These are phyloP conservation scores for Auricularia cornea DNA, from an alignment of 768 basidiomycete species.

Conservation along the genomic window DNA sequence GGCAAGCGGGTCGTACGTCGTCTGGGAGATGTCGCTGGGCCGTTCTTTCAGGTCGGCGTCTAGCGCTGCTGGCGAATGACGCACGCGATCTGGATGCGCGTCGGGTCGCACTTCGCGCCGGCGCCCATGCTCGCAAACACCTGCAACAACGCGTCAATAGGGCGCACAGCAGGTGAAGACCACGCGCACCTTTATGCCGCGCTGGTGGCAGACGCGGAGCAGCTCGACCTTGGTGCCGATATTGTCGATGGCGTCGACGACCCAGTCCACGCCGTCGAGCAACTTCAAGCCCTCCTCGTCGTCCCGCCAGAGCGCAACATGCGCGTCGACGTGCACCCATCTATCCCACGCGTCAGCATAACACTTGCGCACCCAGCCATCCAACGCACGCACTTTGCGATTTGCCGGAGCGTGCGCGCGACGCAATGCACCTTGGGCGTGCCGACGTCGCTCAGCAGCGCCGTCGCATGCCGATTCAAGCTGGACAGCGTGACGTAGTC, in stretches of 20 bases:
- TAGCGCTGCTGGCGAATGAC: too few relatives aligned
- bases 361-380: too few relatives aligned
- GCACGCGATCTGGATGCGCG: slow-evolving; percentile 90
- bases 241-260: slow-evolving; percentile 98
- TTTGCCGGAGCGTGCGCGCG: slow-evolving; percentile 51
- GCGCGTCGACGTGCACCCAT: slow-evolving; percentile 69
- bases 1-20: slow-evolving; percentile 91
- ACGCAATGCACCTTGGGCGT: slow-evolving; percentile 80
- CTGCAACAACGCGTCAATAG: slow-evolving; percentile 32
- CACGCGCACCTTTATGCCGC: slow-evolving; percentile 60
- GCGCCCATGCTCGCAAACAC: slow-evolving; percentile 98
- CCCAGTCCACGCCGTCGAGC: too few relatives aligned
- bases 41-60: too few relatives aligned
- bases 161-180: too few relatives aligned
- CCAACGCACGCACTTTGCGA: too few relatives aligned
- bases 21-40: slow-evolving; percentile 88
- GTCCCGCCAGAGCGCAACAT: slow-evolving; percentile 80
- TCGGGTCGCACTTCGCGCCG: slow-evolving; percentile 90
- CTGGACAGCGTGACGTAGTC: slow-evolving; percentile 95
- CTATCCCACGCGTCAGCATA: too few relatives aligned
- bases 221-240: slow-evolving; percentile 92
- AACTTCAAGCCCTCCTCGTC: slow-evolving; percentile 60
- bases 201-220: slow-evolving; percentile 76
- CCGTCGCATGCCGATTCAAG: slow-evolving; percentile 90
- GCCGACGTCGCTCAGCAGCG: slow-evolving; percentile 62